Conservation (phyloP, 805 yeast species). For the Yarrowia sp. region DNA sequence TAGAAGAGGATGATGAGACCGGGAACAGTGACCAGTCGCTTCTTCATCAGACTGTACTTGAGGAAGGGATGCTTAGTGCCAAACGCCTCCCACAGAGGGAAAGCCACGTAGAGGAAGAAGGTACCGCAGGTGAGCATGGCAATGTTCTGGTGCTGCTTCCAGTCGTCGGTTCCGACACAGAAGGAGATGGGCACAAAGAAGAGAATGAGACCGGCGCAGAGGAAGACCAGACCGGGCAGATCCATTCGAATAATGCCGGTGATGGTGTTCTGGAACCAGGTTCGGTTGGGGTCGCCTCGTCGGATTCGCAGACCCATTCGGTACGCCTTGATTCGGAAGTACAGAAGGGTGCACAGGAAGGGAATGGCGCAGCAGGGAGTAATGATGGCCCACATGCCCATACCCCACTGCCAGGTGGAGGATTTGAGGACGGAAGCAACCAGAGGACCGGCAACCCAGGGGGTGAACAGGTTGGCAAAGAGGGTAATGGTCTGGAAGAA, state of each 20-base stretch:
- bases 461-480: conserved; percentile 52
- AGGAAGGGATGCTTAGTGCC: conserved; percentile 26
- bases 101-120: conserved; percentile 14
- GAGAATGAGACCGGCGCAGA: conserved; percentile 28
- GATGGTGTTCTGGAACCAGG: conserved; percentile 21
- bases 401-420: conserved; percentile 61
- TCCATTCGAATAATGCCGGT: conserved; percentile 26
- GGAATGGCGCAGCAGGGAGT: conserved; percentile 52
- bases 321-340: conserved; percentile 43
- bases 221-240: conserved; percentile 23
- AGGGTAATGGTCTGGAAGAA: conserved; percentile 51
- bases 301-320: conserved; percentile 39
- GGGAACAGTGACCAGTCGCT: conserved; percentile 15
- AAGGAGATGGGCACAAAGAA: conserved; percentile 35
- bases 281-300: conserved; percentile 37
- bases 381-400: conserved; percentile 58
- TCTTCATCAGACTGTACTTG: conserved; percentile 19
- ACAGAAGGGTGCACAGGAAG: conserved; percentile 41
- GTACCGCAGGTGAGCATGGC: conserved; percentile 33
- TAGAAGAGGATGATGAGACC: conserved; percentile 27
- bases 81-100: conserved; percentile 20
- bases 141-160: conserved; percentile 35
- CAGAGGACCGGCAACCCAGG: conserved; percentile 52
- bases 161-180: conserved; percentile 18
- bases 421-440: conserved; percentile 46